Evolutionary conservation across 345 rosid species (phyloP).

Genomic region (Sisymbrium irio): DNA sequence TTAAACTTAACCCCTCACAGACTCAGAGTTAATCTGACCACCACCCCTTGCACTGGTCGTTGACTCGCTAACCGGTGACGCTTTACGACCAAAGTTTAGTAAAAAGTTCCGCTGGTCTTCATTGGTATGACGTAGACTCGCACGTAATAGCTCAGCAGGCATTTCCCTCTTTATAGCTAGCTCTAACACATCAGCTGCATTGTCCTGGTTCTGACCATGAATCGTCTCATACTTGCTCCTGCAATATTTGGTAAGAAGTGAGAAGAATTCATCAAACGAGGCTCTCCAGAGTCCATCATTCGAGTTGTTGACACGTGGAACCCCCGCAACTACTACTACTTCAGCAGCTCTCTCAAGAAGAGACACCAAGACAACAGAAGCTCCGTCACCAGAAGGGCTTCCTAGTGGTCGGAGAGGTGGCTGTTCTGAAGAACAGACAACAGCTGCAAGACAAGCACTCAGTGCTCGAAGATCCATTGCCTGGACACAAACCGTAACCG

Average conservation of each 20-base stretch:
- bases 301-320: slow-evolving; percentile 44
- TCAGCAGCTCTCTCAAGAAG: slow-evolving; percentile 89
- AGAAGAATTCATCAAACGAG: slow-evolving; percentile 85
- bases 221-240: slow-evolving; percentile 81
- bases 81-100: slow-evolving; percentile 66
- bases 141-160: slow-evolving; percentile 95
- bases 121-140: slow-evolving; percentile 88
- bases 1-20: slow-evolving; percentile 50
- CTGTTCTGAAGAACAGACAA: slow-evolving; percentile 96
- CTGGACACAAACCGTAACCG: slow-evolving; percentile 59
- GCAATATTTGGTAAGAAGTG: slow-evolving; percentile 88
- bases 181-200: slow-evolving; percentile 50
- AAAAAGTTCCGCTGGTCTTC: slow-evolving; percentile 72
- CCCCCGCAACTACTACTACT: slow-evolving; percentile 34
- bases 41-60: slow-evolving; percentile 39
- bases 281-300: slow-evolving; percentile 89
- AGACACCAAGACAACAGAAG: slow-evolving; percentile 65
- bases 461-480: slow-evolving; percentile 88
- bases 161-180: slow-evolving; percentile 78
- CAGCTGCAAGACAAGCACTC: slow-evolving; percentile 93
- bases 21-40: slow-evolving; percentile 60
- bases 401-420: slow-evolving; percentile 96
- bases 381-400: slow-evolving; percentile 86
- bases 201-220: slow-evolving; percentile 43
- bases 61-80: slow-evolving; percentile 38